These are phyloP conservation scores for Amphicarpaea edgeworthii DNA, from an alignment of 306 rosid genomes.

Conservation along the genomic window DNA sequence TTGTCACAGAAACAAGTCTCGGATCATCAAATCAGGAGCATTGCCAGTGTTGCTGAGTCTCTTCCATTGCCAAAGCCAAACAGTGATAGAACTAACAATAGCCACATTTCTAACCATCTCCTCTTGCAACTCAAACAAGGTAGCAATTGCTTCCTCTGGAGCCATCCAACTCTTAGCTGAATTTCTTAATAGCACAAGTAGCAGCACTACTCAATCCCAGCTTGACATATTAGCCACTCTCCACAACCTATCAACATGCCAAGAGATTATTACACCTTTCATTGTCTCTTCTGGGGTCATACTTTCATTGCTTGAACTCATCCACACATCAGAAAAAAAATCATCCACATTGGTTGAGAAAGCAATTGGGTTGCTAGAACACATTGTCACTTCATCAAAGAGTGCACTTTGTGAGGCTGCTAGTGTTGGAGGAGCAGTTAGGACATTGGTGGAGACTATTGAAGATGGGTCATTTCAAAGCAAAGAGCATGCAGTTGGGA, in stretches of 20 bases:
- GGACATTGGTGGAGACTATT: slow-evolving; percentile 60
- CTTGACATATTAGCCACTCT: slow-evolving; percentile 66
- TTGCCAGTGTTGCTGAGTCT: slow-evolving; percentile 56
- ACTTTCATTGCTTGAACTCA: slow-evolving; percentile 49
- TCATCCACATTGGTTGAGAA: slow-evolving; percentile 55
- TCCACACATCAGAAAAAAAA: slow-evolving; percentile 52
- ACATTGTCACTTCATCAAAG: slow-evolving; percentile 56
- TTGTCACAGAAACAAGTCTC: slow-evolving; percentile 61
- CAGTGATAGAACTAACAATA: slow-evolving; percentile 52
- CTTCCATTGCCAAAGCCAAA: slow-evolving; percentile 55
- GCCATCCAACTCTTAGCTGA: slow-evolving; percentile 52
- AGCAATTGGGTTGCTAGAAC: slow-evolving; percentile 60
- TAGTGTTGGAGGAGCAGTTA: slow-evolving; percentile 45
- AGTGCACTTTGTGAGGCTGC: slow-evolving; percentile 56
- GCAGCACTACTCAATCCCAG: slow-evolving; percentile 49
- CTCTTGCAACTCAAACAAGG: slow-evolving; percentile 68
- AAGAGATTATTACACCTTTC: slow-evolving; percentile 45
- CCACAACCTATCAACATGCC: slow-evolving; percentile 68
- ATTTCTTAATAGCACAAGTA: slow-evolving; percentile 41
- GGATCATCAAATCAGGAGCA: slow-evolving; percentile 63
- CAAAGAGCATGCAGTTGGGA: slow-evolving; percentile 64
- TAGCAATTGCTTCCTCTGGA: slow-evolving; percentile 56
- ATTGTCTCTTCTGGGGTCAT: slow-evolving; percentile 55
- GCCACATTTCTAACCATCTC: slow-evolving; percentile 63
- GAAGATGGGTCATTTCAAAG: slow-evolving; percentile 63